phyloP scores from a whole-genome alignment of 208 protist genomes.

The Leishmania guyanensis region DNA sequence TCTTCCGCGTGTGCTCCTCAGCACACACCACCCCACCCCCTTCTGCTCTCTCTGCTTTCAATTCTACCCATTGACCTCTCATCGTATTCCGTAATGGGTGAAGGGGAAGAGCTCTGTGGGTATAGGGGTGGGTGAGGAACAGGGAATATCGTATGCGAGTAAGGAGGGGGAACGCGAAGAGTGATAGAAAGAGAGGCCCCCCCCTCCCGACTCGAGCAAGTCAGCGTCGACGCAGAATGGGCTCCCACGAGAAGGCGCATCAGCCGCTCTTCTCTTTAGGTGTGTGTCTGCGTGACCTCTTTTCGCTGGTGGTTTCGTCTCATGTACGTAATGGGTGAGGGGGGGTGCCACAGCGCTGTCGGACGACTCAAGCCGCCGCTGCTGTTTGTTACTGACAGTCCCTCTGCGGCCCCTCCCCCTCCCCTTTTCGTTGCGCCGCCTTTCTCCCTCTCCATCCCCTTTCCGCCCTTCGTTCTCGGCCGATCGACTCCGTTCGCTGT shows the following conservation, averaged over 20 bases:
- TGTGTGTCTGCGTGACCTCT: neutral
- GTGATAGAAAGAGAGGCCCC: neutral
- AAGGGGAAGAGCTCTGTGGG: neutral
- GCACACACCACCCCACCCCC: neutral
- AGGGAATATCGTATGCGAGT: neutral
- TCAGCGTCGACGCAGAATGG: neutral
- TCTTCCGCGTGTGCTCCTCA: neutral
- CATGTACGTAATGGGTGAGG: neutral
- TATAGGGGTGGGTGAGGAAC: neutral
- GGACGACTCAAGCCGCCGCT: neutral
- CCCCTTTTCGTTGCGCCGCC: neutral
- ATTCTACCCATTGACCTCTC: neutral
- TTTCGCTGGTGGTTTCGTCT: neutral
- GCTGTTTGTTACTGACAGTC: no score
- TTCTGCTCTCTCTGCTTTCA: neutral
- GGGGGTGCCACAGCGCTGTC: neutral
- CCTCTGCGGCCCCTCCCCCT: neutral
- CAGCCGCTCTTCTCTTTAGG: neutral
- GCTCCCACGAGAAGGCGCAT: neutral
- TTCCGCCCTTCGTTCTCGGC: neutral
- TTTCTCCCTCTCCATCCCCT: neutral
- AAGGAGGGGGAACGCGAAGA: neutral
- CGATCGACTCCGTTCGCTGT: neutral
- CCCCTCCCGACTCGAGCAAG: no score
- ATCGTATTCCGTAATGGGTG: neutral